These are phyloP conservation scores for Mycena leptocephala DNA, from an alignment of 768 basidiomycete species.

Conservation along the genomic window DNA sequence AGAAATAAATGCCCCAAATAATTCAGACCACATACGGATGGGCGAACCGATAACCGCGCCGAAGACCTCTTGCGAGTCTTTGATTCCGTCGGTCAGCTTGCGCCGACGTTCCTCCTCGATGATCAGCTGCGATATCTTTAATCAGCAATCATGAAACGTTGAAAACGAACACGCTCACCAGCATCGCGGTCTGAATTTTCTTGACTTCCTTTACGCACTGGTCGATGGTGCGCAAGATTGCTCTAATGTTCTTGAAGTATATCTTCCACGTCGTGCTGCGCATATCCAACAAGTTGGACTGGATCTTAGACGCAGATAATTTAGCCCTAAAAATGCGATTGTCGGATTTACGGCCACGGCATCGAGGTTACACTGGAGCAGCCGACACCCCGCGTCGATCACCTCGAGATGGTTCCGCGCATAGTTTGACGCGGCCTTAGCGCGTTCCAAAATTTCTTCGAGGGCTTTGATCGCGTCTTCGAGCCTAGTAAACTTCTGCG, in stretches of 20 bases:
- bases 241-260: no score
- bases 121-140: neutral
- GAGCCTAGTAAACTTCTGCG: no score
- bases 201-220: no score
- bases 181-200: no score
- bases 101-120: neutral
- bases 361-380: neutral
- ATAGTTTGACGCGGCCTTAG: neutral
- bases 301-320: neutral
- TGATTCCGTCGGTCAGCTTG: neutral
- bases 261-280: neutral
- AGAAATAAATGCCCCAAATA: no score
- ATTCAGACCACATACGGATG: neutral
- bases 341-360: neutral
- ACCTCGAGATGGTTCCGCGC: neutral
- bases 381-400: neutral
- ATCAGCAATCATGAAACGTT: no score
- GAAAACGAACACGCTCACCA: no score
- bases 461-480: neutral
- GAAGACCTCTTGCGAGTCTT: neutral
- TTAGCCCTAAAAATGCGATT: neutral
- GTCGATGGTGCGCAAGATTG: no score
- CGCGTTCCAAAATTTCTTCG: neutral
- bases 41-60: neutral
- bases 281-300: neutral